phyloP scores from a whole-genome alignment of 768 basidiomycete species.

The Crucibulum laeve region DNA sequence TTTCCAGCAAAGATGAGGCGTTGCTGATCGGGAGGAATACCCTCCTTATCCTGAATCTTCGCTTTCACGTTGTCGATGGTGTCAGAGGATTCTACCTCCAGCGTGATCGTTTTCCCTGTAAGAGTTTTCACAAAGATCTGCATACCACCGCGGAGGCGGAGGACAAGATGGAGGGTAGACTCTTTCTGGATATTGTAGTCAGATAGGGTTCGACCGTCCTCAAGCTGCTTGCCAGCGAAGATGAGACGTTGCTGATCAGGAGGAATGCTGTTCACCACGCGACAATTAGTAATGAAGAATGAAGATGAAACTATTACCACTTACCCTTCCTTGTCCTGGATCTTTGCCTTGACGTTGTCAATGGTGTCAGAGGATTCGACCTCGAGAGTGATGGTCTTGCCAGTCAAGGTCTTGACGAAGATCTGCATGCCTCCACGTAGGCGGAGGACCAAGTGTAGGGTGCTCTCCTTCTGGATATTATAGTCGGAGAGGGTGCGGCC shows the following conservation, averaged over 20 bases:
- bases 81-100: slow-evolving; percentile 84
- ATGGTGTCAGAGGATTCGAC: slow-evolving; percentile 81
- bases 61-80: slow-evolving; percentile 87
- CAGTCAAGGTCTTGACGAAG: slow-evolving; percentile 84
- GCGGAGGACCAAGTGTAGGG: slow-evolving; percentile 50
- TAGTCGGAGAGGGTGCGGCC: no score
- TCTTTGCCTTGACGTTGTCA: no score
- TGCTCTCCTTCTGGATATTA: slow-evolving; percentile 64
- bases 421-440: slow-evolving; percentile 68
- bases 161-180: slow-evolving; percentile 84
- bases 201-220: slow-evolving; percentile 87
- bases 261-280: slow-evolving; percentile 43
- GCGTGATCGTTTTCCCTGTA: slow-evolving; percentile 90
- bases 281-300: slow-evolving; percentile 4
- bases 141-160: slow-evolving; percentile 91
- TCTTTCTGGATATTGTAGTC: slow-evolving; percentile 97
- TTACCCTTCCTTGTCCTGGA: slow-evolving; percentile 78
- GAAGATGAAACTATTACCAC: slow-evolving; percentile 5
- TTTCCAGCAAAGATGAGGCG: no score
- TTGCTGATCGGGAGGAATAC: no score
- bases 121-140: slow-evolving; percentile 81
- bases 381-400: slow-evolving; percentile 89
- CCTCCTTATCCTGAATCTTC: slow-evolving; percentile 95
- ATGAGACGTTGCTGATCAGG: slow-evolving; percentile 95
- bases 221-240: slow-evolving; percentile 94